phyloP scores from a whole-genome alignment of 2,329 filamentous ascomycete genomes.

The Penicillium sp. region DNA sequence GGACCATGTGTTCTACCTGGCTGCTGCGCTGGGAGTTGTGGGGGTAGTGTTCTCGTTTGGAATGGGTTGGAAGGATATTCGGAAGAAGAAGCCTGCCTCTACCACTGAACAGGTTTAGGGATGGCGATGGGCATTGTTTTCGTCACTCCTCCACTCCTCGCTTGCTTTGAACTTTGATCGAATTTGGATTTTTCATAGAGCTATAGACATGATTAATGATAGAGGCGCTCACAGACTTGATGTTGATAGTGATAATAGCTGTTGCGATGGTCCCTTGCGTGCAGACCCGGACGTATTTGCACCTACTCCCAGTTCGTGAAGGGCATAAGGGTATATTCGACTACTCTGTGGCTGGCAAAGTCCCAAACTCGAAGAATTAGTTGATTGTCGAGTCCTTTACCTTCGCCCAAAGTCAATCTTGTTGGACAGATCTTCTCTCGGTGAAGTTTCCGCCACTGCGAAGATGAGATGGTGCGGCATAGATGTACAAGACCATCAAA shows the following conservation, averaged over 20 bases:
- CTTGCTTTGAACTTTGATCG: neutral
- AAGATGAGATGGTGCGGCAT: neutral
- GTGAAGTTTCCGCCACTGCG: too few relatives aligned
- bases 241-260: neutral
- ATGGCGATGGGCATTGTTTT: neutral
- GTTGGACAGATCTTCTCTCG: too few relatives aligned
- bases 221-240: neutral
- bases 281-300: neutral
- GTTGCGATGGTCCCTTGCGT: neutral
- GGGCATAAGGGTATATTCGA: too few relatives aligned
- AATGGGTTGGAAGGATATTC: conserved; percentile 32
- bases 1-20: conserved; percentile 29
- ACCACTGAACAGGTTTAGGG: conserved; percentile 2
- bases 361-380: too few relatives aligned
- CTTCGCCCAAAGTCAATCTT: too few relatives aligned
- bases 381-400: too few relatives aligned
- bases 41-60: conserved; percentile 23
- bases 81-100: conserved; percentile 14
- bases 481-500: neutral
- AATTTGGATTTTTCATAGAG: neutral
- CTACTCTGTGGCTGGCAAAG: too few relatives aligned
- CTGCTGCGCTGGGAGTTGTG: conserved; percentile 16
- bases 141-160: neutral
- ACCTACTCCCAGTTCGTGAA: too few relatives aligned
- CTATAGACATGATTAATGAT: neutral